Conservation (phyloP, 2,329 filamentous ascomycete species). For the Microdochium paspali region DNA sequence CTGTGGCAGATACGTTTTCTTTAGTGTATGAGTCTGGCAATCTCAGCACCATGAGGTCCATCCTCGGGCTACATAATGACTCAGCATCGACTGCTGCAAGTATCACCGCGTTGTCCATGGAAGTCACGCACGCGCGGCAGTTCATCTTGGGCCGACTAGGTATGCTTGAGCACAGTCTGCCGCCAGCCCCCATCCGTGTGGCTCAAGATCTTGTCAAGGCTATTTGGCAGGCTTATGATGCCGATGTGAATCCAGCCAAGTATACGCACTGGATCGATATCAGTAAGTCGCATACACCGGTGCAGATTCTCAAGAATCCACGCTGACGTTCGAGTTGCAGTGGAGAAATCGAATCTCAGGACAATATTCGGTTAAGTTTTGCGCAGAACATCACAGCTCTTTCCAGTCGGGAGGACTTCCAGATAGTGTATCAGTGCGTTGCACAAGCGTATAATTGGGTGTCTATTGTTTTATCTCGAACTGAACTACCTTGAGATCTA, state of each 20-base stretch:
- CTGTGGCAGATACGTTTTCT: background rate
- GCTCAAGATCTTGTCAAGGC: conserved; percentile 30
- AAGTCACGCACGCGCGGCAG: conserved; percentile 26
- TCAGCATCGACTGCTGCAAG: conserved; percentile 6
- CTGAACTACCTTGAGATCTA: too few species aligned
- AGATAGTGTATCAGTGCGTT: too few species aligned
- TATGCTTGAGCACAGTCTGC: conserved; percentile 26
- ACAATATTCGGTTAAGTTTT: conserved; percentile 6
- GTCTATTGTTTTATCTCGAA: too few species aligned
- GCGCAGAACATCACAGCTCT: background rate
- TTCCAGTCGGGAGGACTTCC: too few species aligned
- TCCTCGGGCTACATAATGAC: background rate
- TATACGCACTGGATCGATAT: conserved; percentile 32
- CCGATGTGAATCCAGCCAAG: conserved; percentile 19
- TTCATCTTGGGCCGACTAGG: conserved; percentile 27
- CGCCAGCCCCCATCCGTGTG: conserved; percentile 30
- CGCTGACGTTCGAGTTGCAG: background rate
- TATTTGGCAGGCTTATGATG: conserved; percentile 30
- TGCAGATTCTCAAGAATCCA: background rate
- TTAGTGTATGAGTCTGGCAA: background rate
- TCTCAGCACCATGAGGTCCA: background rate
- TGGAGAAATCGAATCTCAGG: conserved; percentile 7
- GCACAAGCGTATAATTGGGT: too few species aligned
- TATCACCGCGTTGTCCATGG: conserved; percentile 17
- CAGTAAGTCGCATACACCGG: conserved; percentile 6